A percentile compares a stretch with the other conserved stretches of the same genome.
These are phyloP conservation scores for Hydrangea macrophylla DNA, from an alignment of 148 eudicot genomes.

Conservation along the genomic window DNA sequence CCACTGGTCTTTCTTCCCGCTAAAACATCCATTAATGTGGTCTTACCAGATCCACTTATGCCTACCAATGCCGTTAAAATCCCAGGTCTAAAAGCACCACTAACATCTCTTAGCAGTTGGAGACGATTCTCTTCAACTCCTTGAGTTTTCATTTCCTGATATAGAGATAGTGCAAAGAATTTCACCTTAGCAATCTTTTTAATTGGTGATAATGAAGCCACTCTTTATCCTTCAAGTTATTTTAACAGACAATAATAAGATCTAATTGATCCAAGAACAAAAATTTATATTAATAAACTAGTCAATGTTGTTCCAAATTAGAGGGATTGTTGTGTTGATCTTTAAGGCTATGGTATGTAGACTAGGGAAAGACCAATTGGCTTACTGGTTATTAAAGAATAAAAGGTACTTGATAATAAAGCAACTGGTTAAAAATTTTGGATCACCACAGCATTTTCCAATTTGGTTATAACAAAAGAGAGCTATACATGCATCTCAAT, in stretches of 20 bases:
- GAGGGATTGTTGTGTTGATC: not conserved
- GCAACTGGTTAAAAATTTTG: not conserved
- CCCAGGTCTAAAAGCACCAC: constrained; percentile 77
- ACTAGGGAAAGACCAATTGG: not conserved
- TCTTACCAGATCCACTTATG: constrained; percentile 79
- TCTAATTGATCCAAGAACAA: not conserved
- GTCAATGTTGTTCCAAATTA: not conserved
- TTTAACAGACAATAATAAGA: too few relatives aligned
- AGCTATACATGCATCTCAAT: not conserved
- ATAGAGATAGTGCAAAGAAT: not conserved
- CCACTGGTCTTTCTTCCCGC: constrained; percentile 77
- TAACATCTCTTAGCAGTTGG: constrained; percentile 55
- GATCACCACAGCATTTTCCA: not conserved
- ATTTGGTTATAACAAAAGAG: not conserved
- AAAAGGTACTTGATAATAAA: not conserved
- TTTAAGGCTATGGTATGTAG: not conserved
- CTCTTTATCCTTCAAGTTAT: too few relatives aligned
- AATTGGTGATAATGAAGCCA: too few relatives aligned
- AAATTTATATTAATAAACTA: too few relatives aligned
- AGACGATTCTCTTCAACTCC: constrained; percentile 60
- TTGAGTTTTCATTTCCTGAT: constrained; percentile 59
- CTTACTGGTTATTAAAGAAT: not conserved
- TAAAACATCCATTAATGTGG: constrained; percentile 72
- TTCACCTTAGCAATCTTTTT: too few relatives aligned
- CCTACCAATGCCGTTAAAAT: constrained; percentile 76